phyloP scores from a whole-genome alignment of 2,329 filamentous ascomycete genomes.

The Stachybotrys chlorohalonatus region DNA sequence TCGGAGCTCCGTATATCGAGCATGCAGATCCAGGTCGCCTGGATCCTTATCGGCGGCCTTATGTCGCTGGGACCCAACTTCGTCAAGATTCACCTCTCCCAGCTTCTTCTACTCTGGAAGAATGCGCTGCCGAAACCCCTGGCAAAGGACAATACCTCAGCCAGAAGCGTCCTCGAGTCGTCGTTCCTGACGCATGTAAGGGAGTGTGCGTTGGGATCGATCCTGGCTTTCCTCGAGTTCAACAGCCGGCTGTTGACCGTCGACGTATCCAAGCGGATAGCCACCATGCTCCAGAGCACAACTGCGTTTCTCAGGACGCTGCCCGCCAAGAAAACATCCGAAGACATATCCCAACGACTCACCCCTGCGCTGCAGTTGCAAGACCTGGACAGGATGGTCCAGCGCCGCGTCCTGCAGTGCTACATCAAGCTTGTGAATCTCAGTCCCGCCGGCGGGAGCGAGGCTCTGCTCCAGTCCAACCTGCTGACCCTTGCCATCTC shows the following conservation, averaged over 20 bases:
- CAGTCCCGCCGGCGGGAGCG: constrained; percentile 74
- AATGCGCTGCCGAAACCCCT: constrained; percentile 92
- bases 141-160: constrained; percentile 81
- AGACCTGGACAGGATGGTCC: constrained; percentile 88
- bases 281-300: constrained; percentile 91
- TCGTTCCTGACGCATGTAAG: constrained; percentile 91
- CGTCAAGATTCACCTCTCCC: constrained; percentile 95
- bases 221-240: constrained; percentile 86
- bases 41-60: constrained; percentile 91
- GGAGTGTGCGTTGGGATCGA: constrained; percentile 86
- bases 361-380: constrained; percentile 80
- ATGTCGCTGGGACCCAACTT: constrained; percentile 98
- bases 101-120: constrained; percentile 90
- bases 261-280: constrained; percentile 87
- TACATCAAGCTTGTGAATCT: constrained; percentile 87
- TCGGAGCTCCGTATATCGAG: constrained; percentile 85
- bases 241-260: constrained; percentile 87
- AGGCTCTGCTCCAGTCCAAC: constrained; percentile 84
- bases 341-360: constrained; percentile 77
- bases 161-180: constrained; percentile 76
- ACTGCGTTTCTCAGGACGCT: constrained; percentile 80
- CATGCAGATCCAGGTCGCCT: constrained; percentile 94
- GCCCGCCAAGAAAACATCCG: constrained; percentile 72
- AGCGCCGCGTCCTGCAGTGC: constrained; percentile 86
- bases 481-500: constrained; percentile 82